Evolutionary conservation across 2,329 filamentous ascomycete genomes (phyloP).

Genomic region (Grosmannia serpens): DNA sequence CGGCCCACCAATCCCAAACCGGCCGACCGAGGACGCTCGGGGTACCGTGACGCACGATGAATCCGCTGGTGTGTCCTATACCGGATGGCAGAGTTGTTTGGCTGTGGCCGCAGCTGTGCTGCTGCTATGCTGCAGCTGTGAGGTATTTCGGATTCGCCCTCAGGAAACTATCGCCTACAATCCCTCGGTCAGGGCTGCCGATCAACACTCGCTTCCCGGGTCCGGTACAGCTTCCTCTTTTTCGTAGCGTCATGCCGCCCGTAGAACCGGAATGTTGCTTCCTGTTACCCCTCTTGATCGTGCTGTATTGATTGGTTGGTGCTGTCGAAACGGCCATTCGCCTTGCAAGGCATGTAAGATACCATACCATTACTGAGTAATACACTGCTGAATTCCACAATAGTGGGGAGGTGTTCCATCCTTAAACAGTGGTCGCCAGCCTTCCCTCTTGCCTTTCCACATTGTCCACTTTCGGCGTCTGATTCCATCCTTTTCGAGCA

Average conservation of each 20-base stretch:
- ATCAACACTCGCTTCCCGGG: neutral
- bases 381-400: neutral
- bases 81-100: neutral
- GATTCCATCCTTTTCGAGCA: neutral
- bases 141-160: neutral
- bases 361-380: neutral
- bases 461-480: neutral
- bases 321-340: neutral
- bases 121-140: neutral
- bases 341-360: neutral
- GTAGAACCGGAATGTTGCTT: neutral
- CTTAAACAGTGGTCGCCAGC: neutral
- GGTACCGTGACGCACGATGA: neutral
- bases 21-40: neutral
- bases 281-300: neutral
- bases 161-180: neutral
- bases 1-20: neutral
- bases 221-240: neutral
- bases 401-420: neutral
- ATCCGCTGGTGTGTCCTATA: slow-evolving; percentile 1
- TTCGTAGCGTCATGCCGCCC: neutral
- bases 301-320: neutral
- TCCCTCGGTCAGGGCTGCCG: neutral
- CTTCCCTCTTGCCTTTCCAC: neutral
- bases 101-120: too few species aligned